These are phyloP conservation scores for Trichomonas vaginalis DNA, from an alignment of 208 protist species.

Conservation along the genomic window DNA sequence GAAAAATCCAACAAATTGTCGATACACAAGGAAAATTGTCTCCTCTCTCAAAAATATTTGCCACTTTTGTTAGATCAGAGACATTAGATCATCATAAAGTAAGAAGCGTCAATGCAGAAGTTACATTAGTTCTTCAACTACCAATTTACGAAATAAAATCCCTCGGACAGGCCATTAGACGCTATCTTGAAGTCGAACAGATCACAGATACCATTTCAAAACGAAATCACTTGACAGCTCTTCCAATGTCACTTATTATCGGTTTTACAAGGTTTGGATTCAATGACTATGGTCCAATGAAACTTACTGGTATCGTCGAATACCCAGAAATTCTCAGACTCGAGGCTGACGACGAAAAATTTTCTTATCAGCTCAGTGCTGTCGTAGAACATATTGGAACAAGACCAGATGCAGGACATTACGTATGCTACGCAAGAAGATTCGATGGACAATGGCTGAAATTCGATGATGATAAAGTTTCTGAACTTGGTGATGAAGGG, in stretches of 20 bases:
- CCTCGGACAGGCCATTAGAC: background rate
- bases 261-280: background rate
- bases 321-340: background rate
- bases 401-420: background rate
- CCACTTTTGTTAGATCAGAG: background rate
- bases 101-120: background rate
- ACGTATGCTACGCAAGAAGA: background rate
- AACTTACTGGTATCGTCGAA: background rate
- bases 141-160: background rate
- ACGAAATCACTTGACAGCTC: background rate
- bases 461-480: background rate
- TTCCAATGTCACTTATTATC: background rate
- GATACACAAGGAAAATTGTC: background rate
- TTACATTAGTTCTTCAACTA: background rate
- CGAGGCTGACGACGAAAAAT: background rate
- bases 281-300: background rate
- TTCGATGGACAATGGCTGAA: background rate
- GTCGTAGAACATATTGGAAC: background rate
- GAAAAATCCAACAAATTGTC: background rate
- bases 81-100: background rate
- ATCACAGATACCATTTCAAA: background rate
- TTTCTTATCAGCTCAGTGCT: background rate
- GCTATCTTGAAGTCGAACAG: background rate
- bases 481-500: background rate
- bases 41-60: background rate